Evolutionary conservation across 2,329 filamentous ascomycete genomes (phyloP).

Genomic region (Colletotrichum sp.): DNA sequence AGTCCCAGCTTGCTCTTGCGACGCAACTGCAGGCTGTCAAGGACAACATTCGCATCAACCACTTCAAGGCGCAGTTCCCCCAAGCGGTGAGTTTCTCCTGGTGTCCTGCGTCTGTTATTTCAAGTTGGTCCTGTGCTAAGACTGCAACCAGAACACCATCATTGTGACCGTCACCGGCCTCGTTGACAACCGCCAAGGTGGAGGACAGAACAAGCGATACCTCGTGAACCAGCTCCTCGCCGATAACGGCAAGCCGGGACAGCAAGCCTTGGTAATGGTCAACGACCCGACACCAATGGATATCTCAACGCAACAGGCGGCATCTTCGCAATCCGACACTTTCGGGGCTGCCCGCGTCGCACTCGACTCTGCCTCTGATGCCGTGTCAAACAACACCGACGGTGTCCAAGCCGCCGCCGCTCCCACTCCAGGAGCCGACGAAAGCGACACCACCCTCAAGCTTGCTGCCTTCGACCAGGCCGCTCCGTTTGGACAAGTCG

Average conservation of each 20-base stretch:
- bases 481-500: constrained; percentile 37
- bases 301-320: constrained; percentile 26
- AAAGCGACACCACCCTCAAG: not conserved
- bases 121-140: not conserved
- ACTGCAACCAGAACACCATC: constrained; percentile 35
- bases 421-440: constrained; percentile 15
- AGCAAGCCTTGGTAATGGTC: constrained; percentile 42
- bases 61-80: constrained; percentile 39
- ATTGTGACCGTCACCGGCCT: constrained; percentile 42
- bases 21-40: constrained; percentile 44
- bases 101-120: not conserved
- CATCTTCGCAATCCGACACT: constrained; percentile 27
- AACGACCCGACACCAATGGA: constrained; percentile 40
- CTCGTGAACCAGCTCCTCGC: constrained; percentile 43
- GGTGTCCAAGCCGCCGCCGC: constrained; percentile 22
- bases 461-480: constrained; percentile 31
- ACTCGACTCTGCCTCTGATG: not conserved
- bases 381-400: constrained; percentile 12
- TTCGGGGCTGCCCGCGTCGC: constrained; percentile 9
- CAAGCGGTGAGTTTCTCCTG: constrained; percentile 34
- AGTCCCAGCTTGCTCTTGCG: constrained; percentile 39
- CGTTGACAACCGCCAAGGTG: constrained; percentile 36
- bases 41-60: constrained; percentile 46
- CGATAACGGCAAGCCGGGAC: constrained; percentile 38
- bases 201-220: constrained; percentile 37